Evolutionary conservation across 257 asterid genomes (phyloP).

Genomic region (Jaltomata sinuosa): DNA sequence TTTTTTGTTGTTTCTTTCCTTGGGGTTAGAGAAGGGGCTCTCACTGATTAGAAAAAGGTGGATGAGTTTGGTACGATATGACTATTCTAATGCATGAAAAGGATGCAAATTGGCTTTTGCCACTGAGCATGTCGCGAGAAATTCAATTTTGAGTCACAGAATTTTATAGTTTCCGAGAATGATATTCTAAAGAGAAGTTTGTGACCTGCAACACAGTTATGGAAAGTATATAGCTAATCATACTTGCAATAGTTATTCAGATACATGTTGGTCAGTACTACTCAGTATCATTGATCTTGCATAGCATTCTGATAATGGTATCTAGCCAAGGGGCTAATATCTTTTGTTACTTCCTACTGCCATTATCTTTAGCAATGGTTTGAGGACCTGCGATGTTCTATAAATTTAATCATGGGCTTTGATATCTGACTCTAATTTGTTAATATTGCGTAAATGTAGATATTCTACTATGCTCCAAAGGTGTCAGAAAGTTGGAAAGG

Average conservation of each 20-base stretch:
- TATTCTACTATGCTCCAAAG: conserved; percentile 93
- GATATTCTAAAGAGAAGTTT: neutral
- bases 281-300: neutral
- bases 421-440: neutral
- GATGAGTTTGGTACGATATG: neutral
- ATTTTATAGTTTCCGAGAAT: neutral
- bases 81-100: neutral
- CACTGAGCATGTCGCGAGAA: neutral
- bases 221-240: neutral
- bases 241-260: neutral
- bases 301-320: neutral
- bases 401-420: neutral
- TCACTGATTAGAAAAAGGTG: neutral
- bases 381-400: neutral
- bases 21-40: neutral
- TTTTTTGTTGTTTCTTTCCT: neutral
- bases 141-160: neutral
- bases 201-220: neutral
- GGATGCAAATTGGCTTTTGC: neutral
- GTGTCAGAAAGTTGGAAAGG: conserved; percentile 96
- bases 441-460: conserved; percentile 27
- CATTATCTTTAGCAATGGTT: neutral
- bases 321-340: neutral
- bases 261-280: neutral
- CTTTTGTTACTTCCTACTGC: neutral